A percentile compares a stretch with the other conserved stretches of the same genome.
Evolutionary conservation across 2,329 filamentous ascomycete genomes (phyloP).

Genomic region (Apiospora malaysiana): DNA sequence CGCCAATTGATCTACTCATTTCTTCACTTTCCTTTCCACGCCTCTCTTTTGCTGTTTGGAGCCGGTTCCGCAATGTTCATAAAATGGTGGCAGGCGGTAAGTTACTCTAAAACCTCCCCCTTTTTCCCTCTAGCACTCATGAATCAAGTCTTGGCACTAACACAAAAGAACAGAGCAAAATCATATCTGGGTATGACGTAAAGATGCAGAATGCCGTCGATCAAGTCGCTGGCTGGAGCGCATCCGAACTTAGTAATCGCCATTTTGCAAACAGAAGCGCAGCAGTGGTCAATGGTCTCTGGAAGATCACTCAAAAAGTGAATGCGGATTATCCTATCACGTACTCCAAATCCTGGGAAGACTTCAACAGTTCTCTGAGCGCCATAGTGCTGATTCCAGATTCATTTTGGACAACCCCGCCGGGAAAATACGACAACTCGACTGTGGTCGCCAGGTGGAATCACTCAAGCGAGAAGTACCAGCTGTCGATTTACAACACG

Average conservation of each 20-base stretch:
- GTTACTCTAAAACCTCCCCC: not conserved
- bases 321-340: not conserved
- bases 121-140: too few relatives aligned
- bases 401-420: not conserved
- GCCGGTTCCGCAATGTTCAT: slow-evolving; percentile 65
- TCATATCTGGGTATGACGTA: not conserved
- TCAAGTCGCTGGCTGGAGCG: not conserved
- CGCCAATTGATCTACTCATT: slow-evolving; percentile 64
- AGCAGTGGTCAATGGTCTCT: not conserved
- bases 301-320: not conserved
- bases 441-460: too few relatives aligned
- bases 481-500: too few relatives aligned
- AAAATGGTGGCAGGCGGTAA: slow-evolving; percentile 45
- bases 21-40: slow-evolving; percentile 68
- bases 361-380: not conserved
- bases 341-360: not conserved
- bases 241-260: slow-evolving; percentile 5
- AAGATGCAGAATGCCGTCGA: not conserved
- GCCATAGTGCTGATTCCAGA: not conserved
- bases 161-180: too few relatives aligned
- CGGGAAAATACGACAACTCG: too few relatives aligned
- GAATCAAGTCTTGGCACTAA: too few relatives aligned
- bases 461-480: too few relatives aligned
- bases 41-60: slow-evolving; percentile 64
- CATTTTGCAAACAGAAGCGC: not conserved